Base-by-base conservation (phyloP, 1,139 yeast species). In the Geotrichum macrosporum region DNA sequence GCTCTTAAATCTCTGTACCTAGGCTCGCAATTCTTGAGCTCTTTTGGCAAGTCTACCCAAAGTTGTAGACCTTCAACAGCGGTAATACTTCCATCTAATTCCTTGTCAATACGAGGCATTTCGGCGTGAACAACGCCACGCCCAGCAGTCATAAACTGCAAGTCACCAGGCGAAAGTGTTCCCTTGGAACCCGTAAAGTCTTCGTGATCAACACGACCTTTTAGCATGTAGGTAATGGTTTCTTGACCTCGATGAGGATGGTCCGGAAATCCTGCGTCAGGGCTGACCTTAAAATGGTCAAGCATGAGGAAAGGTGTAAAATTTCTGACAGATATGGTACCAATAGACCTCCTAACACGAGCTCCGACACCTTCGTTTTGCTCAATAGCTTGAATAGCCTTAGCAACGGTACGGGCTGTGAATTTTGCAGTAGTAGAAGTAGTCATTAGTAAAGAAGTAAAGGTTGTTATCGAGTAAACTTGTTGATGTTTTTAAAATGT, bases 131-230 rank as follows among this genome's bases (percentile, higher is more conserved):
- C 87, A 38, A 87, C 79, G 46, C 95, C 96, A 55, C 75, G 77
- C 48, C 96, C 96, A 10, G 96, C 96, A 50, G 95, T 88, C 95
- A 88, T 88, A 63, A 88, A 87, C 67, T 88, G 96, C 57, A 88
- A 71, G 62, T 88, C 96, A 43, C 96, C 96, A 18, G 88, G 81
- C 52, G 78, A 76, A 48, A 89, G 70, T 18, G 86, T 73, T 47
- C 96, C 96, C 50, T 77, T 75, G 29, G 82, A 72, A 1, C 96
- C 96, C 2, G 94, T 84, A 69, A 87, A 86, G 64, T 88, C 96
- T 64, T 86, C 95, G 64, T 88, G 96, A 29, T 29, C 68, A 67
- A 87, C 71, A 50, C 78, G 80, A 41, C 96, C 96, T 48, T 77
- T 73, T 51, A 81, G 66, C 47, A 87, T 69, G 57, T 81, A 78